phyloP scores from a whole-genome alignment of 2,329 filamentous ascomycete genomes.

The Trichoderma atroviride region DNA sequence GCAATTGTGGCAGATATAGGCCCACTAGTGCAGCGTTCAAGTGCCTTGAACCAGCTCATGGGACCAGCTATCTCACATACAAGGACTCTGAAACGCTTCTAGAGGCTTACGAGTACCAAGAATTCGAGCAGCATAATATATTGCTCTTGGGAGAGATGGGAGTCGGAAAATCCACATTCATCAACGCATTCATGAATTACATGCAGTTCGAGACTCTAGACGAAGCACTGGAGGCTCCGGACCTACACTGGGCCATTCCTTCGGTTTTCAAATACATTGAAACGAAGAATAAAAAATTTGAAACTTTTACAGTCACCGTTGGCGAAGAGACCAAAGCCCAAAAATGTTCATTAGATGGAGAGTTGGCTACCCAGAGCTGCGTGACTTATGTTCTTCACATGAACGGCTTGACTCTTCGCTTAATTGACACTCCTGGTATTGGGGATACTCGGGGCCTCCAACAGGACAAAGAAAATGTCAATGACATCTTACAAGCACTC shows the following conservation, averaged over 20 bases:
- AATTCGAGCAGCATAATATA: conserved; percentile 43
- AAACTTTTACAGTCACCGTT: neutral
- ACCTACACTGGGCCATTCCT: conserved; percentile 26
- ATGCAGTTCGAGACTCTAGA: conserved; percentile 42
- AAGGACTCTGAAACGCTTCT: neutral
- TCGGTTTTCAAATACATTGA: conserved; percentile 24
- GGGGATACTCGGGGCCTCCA: neutral
- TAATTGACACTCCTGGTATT: conserved; percentile 7
- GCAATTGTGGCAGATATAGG: neutral
- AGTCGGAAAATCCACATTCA: conserved; percentile 52
- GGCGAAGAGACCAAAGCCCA: neutral
- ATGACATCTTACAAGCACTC: neutral
- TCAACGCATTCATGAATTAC: conserved; percentile 53
- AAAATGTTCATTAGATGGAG: neutral
- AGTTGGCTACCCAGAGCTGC: neutral
- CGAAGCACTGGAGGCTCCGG: conserved; percentile 35
- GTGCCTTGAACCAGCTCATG: neutral
- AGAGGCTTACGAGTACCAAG: neutral
- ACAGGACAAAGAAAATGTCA: neutral
- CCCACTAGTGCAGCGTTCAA: neutral
- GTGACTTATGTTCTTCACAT: neutral
- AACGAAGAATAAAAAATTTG: neutral
- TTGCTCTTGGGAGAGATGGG: conserved; percentile 51
- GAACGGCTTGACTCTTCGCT: neutral
- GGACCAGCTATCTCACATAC: neutral